Evolutionary conservation across 441 rosid species (phyloP), one percentile per base, ranked within the genome.

Genomic region (Kokia cookei): DNA sequence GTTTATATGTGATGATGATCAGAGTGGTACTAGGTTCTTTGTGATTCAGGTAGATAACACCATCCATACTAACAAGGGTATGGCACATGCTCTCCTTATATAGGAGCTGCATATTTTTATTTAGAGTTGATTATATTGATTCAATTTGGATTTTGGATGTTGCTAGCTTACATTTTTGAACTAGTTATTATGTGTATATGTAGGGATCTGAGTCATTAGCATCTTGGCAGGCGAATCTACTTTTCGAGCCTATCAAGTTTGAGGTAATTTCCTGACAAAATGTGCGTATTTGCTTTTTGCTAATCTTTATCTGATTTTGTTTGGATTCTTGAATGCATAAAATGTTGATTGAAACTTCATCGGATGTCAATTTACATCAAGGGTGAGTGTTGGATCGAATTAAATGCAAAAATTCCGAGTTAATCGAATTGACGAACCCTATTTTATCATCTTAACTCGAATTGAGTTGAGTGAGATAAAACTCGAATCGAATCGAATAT

Each of bases 171-270:
- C 7, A 17, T 13, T 43, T 35, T 55, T 76, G 53, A 17, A 47
- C 10, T 32, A 40, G 22, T 32, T 10, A 14, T 40, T 12, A 14
- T 47, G 15, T 65, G 27, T 71, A 68, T 77, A 51, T 74, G 81
- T 82, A 95, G 94, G 98, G 99, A 61, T 96, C 99, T 2, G 97
- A 91, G 81, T 86, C 98, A 45, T 75, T 92, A 68, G 93, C 94
- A 48, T 96, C 99, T 42, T 96, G 98, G 99, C 88, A 92, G 86
- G 98, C 98, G 51, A 96, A 96, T 76, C 84, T 96, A 77, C 89
- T 96, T 12, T 96, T 96, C 75, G 99, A 96, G 87, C 99, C 99
- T n/a, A 79, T 91, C 58, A 81, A 84, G 73, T 96, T 96, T 69
- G 98, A 96, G 92, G 98, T 91, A 83, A 79, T 69, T 47, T 80